Evolutionary conservation across 306 rosid genomes (phyloP).

Genomic region (Hylodesmum podocarpum): DNA sequence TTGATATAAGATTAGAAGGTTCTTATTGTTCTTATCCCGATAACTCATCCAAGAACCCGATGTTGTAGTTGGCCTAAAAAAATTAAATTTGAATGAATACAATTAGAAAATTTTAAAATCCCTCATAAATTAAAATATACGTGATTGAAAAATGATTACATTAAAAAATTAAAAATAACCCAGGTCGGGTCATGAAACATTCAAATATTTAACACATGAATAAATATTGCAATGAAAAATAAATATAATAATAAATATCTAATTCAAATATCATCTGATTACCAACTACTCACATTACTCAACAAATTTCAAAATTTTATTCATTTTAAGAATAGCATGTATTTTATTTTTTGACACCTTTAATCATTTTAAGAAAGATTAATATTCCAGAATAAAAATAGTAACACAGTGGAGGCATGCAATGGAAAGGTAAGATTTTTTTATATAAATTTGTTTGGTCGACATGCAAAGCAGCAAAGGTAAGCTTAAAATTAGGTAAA

Average conservation of each 20-base stretch:
- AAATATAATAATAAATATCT: not conserved
- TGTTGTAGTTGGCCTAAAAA: no score
- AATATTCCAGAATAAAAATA: not conserved
- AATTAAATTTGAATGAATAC: no score
- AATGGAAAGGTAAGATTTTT: not conserved
- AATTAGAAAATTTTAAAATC: no score
- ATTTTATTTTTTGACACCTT: not conserved
- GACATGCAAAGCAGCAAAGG: not conserved
- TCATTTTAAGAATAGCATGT: no score
- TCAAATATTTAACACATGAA: not conserved
- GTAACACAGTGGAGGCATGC: not conserved
- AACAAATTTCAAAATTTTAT: not conserved
- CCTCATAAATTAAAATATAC: no score
- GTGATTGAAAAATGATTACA: no score
- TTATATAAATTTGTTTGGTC: not conserved
- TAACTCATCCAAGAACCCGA: no score
- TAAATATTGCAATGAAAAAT: no score
- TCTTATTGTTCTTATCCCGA: no score
- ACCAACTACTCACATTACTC: not conserved
- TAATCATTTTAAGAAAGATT: not conserved
- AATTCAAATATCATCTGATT: not conserved
- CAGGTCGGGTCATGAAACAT: not conserved
- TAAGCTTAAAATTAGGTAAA: not conserved
- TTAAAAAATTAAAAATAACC: not conserved
- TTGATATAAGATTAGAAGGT: no score